Evolutionary conservation across 1,284 basidiomycete species (phyloP), one percentile per base, ranked within the genome.

Genomic region (Rhodotorula sp.): DNA sequence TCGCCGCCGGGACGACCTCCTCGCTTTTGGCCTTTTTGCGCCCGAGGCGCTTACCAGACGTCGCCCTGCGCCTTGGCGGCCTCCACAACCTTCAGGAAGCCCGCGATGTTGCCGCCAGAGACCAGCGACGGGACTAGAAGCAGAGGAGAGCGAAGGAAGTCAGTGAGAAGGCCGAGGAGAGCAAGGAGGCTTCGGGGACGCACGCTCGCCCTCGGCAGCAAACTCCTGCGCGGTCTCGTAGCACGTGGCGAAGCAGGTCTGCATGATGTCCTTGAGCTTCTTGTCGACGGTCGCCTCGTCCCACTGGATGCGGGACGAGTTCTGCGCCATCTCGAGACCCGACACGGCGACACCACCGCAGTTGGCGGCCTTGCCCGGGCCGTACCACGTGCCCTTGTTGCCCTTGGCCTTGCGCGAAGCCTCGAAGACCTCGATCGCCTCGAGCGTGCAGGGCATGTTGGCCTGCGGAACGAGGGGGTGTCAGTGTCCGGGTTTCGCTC

Each of bases 311-410:
- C 68, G 66, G n/a, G 71, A 68, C 45, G 88, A 88, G 85, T 90
- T 90, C 83, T 91, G 90, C 16, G 89, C 88, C 90, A 91, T 91
- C 84, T 91, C 90, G 74, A 92, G 86, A 69, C 88, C 88, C 25
- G 87, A 88, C 34, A 89, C 88, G 23, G 82, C 81, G 25, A 82
- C 81, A 78, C 81, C 81, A 46, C 81, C 81, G 56, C 78, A 78
- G 84, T 90, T 90, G 81, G 88, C 86, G 60, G 88, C 88, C 81
- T 85, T 91, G 72, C 89, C 89, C 66, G 89, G 89, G 34, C 88
- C 88, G 82, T 90, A 90, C 87, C 87, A 90, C 67, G 87, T 83
- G 74, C 82, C 78, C 61, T 84, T 85, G 72, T 85, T 81, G 78
- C 81, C 80, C 56, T 68, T 64, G 52, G 70, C 68, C 62, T 70